Evolutionary conservation across 352 stramenopile species (phyloP).

Genomic region (Blastocystis sp.): DNA sequence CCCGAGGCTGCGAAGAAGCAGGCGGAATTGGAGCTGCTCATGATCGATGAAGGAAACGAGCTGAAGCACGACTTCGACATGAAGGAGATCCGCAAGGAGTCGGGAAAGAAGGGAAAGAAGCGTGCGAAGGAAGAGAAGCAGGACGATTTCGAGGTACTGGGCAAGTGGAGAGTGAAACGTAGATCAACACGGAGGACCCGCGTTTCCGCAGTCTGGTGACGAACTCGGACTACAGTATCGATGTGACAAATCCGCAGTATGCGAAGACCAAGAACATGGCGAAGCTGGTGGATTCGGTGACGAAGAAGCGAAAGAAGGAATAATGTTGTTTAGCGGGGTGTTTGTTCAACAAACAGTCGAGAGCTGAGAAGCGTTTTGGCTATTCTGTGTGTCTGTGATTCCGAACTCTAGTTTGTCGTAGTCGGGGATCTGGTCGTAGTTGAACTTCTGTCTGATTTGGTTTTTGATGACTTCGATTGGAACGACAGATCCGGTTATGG

Average conservation of each 20-base stretch:
- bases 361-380: not conserved
- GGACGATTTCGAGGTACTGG: conserved; percentile 28
- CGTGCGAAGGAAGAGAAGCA: not conserved
- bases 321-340: not conserved
- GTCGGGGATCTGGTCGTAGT: not conserved
- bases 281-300: conserved; percentile 38
- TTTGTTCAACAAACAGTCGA: not conserved
- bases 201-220: conserved; percentile 18
- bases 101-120: conserved; percentile 27
- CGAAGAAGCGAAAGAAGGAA: conserved; percentile 49
- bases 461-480: not conserved
- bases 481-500: too few species aligned
- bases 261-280: conserved; percentile 49
- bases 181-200: conserved; percentile 27
- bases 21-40: conserved; percentile 31
- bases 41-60: conserved; percentile 40
- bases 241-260: conserved; percentile 39
- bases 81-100: not conserved
- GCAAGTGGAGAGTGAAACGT: not conserved
- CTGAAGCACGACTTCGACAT: conserved; percentile 45
- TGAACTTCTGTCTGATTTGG: not conserved
- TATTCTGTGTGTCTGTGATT: not conserved
- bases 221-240: conserved; percentile 39
- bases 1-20: conserved; percentile 5
- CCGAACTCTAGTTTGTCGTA: not conserved